A percentile compares a stretch with the other conserved stretches of the same genome.
These are phyloP conservation scores for Tylopilus rubrobrunneus DNA, from an alignment of 768 basidiomycete species.

Conservation along the genomic window DNA sequence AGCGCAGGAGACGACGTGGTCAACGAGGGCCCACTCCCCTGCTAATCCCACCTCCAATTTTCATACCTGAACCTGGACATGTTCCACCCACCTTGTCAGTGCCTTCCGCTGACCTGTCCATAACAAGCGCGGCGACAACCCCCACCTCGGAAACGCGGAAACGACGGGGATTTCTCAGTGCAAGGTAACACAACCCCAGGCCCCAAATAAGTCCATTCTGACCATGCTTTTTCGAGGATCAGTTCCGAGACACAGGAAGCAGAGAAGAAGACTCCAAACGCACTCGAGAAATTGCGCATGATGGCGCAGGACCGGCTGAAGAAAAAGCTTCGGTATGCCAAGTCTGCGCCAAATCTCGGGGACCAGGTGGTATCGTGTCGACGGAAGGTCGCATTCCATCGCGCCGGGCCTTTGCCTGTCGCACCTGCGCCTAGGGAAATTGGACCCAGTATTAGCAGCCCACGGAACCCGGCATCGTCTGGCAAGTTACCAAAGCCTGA, in stretches of 20 bases:
- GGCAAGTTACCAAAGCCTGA: not conserved
- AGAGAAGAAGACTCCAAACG: constrained; percentile 4
- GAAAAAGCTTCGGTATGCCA: constrained; percentile 20
- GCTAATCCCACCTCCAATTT: constrained; percentile 10
- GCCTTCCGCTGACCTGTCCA: constrained; percentile 4
- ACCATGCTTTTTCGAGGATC: constrained; percentile 8
- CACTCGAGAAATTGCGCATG: constrained; percentile 6
- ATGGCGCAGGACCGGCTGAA: constrained; percentile 17
- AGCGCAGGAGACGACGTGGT: constrained; percentile 14
- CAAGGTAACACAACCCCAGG: constrained; percentile 13
- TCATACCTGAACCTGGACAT: constrained; percentile 8
- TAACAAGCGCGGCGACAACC: not conserved
- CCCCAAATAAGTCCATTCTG: not conserved
- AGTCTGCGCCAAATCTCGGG: constrained; percentile 23
- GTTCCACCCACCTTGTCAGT: not conserved
- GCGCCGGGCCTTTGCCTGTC: not conserved
- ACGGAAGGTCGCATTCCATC: not conserved
- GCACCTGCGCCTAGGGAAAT: not conserved
- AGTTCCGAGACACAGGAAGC: constrained; percentile 2
- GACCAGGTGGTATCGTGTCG: not conserved
- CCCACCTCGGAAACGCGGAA: constrained; percentile 1
- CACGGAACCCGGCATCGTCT: not conserved
- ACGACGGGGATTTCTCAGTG: constrained; percentile 18
- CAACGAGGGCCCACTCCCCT: not conserved
- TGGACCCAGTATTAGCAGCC: too few species aligned